Evolutionary conservation across 805 yeast genomes (phyloP), one percentile per base, ranked within the genome.

Genomic region (Yamadazyma kitorensis): DNA sequence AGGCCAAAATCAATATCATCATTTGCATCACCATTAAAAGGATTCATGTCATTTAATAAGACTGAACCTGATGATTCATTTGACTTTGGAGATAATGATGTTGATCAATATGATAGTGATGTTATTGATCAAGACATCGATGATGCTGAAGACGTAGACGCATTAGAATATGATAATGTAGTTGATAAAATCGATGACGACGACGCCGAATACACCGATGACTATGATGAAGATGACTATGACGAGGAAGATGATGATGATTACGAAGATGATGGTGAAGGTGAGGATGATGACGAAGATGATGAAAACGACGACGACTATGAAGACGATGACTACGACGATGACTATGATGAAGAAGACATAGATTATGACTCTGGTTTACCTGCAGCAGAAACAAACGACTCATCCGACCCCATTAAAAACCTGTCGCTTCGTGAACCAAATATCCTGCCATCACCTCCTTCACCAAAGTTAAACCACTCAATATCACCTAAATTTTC

Each of bases 1-100:
- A 54, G 69, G 29, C 69, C 69, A 2, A 44, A 42, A 1, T 59
- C 69, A 1, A 53, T 50, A 34, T 44, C 62, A 2, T 54, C 70
- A 4, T 63, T 64, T 39, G 48, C 68, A 0, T 63, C 70, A 6
- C 72, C 72, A 10, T 51, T 67, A 31, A 66, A 66, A 36, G 60
- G 54, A 32, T 66, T 67, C 42, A 65, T 60, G 72, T 48, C 48
- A 41, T 54, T 62, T 20, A 64, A 62, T 4, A 57, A 56, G 10
- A 55, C 48, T 27, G 54, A 48, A 57, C 22, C 39, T 15, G 47
- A 39, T 8, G 44, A 40, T 28, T 39, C 43, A 3, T 43, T 53
- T 38, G 57, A 57, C 35, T 54, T 54, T 33, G 52, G 53, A 20
- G 56, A 52, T 10, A 60, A 49, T 7, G 58, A 51, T 4, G 57